phyloP scores from a whole-genome alignment of 2,329 filamentous ascomycete genomes.

The Alternaria atra region DNA sequence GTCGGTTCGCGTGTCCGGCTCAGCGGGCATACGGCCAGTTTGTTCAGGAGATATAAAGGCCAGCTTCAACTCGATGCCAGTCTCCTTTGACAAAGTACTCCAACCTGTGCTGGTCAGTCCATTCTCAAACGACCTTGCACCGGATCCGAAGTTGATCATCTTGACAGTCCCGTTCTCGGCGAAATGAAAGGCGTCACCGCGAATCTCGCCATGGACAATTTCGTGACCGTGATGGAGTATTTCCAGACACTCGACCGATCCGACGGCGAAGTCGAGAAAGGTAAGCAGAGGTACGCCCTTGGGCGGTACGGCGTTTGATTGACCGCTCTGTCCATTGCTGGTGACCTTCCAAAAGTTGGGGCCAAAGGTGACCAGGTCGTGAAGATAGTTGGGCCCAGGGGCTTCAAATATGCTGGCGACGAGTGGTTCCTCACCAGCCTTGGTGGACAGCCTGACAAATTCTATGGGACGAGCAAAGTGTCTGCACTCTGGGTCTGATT shows the following conservation, averaged over 20 bases:
- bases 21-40: constrained; percentile 89
- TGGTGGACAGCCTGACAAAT: constrained; percentile 73
- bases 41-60: constrained; percentile 94
- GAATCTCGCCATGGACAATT: constrained; percentile 88
- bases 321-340: constrained; percentile 25
- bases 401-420: constrained; percentile 83
- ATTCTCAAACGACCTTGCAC: constrained; percentile 87
- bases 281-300: constrained; percentile 73
- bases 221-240: constrained; percentile 89
- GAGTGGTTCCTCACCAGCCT: constrained; percentile 76
- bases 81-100: constrained; percentile 81
- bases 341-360: constrained; percentile 61
- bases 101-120: constrained; percentile 85
- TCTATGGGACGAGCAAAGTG: constrained; percentile 86
- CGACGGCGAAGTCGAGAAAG: constrained; percentile 92
- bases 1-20: constrained; percentile 87
- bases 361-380: constrained; percentile 77
- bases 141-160: constrained; percentile 85
- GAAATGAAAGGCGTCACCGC: constrained; percentile 91
- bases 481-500: constrained; percentile 74
- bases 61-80: constrained; percentile 87
- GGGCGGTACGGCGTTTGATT: constrained; percentile 20
- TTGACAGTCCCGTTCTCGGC: constrained; percentile 78
- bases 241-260: constrained; percentile 84
- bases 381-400: constrained; percentile 77